Conservation (phyloP, 192 early-diverging fungal species). For the Martensiomyces pterosporus region DNA sequence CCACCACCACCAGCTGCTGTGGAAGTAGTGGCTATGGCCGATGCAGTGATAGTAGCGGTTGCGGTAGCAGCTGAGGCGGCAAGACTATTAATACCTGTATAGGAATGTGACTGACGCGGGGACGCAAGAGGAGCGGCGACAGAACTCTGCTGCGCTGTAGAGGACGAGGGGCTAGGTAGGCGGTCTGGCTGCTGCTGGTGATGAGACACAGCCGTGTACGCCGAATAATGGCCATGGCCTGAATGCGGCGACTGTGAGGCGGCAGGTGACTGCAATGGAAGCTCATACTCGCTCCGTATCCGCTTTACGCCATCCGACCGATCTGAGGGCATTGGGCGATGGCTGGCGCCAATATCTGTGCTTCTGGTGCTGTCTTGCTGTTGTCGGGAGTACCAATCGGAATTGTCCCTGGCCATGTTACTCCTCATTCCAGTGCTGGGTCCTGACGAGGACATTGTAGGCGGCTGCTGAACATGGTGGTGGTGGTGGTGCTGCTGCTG, state of each 20-base stretch:
- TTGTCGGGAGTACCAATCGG: background rate
- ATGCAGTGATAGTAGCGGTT: too few species aligned
- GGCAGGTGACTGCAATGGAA: constrained; percentile 1
- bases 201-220: constrained; percentile 1
- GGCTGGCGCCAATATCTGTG: background rate
- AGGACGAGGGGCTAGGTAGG: too few species aligned
- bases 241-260: background rate
- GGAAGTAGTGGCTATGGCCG: too few species aligned
- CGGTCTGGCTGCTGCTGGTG: too few species aligned
- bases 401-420: background rate
- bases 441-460: too few species aligned
- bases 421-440: background rate
- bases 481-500: background rate
- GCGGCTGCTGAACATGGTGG: background rate
- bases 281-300: constrained; percentile 11
- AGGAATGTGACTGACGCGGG: too few species aligned
- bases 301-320: constrained; percentile 14
- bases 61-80: too few species aligned
- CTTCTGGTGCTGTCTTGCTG: background rate
- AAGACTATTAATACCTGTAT: too few species aligned
- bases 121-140: too few species aligned
- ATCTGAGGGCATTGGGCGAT: constrained; percentile 6
- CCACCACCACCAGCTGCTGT: too few species aligned
- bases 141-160: too few species aligned
- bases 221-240: background rate